Evolutionary conservation across 1,284 basidiomycete species (phyloP), one percentile per base, ranked within the genome.

Genomic region (Laetiporus sulphureus): DNA sequence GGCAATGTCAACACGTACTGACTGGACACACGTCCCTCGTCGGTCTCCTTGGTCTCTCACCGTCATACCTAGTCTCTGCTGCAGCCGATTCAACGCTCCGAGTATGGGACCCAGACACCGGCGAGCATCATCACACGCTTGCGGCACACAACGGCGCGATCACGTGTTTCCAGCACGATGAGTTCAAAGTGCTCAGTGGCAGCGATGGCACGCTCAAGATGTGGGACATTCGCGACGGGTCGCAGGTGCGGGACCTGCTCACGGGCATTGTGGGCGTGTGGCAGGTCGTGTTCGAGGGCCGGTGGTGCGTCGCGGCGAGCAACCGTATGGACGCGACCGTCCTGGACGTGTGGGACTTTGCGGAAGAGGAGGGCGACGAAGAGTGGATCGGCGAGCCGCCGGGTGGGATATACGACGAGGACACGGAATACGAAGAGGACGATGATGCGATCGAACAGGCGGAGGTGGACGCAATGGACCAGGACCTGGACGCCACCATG

Each of bases 101-200:
- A 3, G 79, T 96, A 16, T 96, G 94, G 93, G 84, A 96, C 57
- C 87, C 91, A 1, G 79, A 83, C 32, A 80, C 77, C 0, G 89
- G 90, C 41, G 78, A 83, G 49, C 72, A 90, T 29, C 79, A 77
- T 25, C 83, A 92, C 55, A 82, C 83, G 1, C 75, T 96, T 31
- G 80, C 84, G 1, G 90, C 88, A 1, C 93, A 96, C 62, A 84
- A 87, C 3, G 92, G 91, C 18, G 92, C 93, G 10, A 96, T 97
- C 55, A 96, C 93, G 5, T 97, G 93, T 64, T 96, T 96, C 76
- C 89, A 93, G 64, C 93, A 96, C 56, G 93, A 96, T 59, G 93
- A 96, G 59, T 89, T 90, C 71, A 95, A 95, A 61, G 90, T 97
- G 38, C 73, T 97, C 32, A 90, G 84, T 52, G 93, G 94, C 5